A percentile compares a stretch with the other conserved stretches of the same genome.
These are phyloP conservation scores for Cordyceps cateniannulata DNA, from an alignment of 2,329 filamentous ascomycete species.

Conservation along the genomic window DNA sequence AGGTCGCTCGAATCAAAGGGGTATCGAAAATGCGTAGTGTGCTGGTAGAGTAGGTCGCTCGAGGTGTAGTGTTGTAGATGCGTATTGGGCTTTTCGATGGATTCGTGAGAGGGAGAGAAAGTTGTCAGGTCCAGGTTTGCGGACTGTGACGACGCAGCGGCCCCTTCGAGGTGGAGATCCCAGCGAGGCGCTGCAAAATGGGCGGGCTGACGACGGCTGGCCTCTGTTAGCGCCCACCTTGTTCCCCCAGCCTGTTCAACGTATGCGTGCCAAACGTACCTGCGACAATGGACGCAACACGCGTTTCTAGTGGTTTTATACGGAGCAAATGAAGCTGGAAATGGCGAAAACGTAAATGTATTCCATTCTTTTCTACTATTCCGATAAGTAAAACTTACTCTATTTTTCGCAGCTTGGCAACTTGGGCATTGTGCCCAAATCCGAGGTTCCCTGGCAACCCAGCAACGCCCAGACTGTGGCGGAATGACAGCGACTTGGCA, in stretches of 20 bases:
- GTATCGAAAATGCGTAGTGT: neutral
- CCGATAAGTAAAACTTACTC: neutral
- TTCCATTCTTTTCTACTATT: neutral
- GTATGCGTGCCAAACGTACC: conserved; percentile 4
- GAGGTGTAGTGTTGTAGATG: neutral
- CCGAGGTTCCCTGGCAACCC: neutral
- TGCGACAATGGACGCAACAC: conserved; percentile 7
- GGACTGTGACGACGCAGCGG: neutral
- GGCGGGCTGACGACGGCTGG: neutral
- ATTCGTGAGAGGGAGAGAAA: neutral
- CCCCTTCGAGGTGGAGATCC: conserved; percentile 3
- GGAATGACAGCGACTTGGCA: neutral
- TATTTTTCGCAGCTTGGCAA: neutral
- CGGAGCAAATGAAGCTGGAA: neutral
- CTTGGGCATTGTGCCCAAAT: neutral
- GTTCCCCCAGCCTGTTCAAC: neutral
- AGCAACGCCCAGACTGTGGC: neutral
- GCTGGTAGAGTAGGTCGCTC: neutral
- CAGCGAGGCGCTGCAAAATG: conserved; percentile 5
- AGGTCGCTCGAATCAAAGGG: neutral
- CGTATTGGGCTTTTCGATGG: neutral
- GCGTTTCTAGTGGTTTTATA: neutral
- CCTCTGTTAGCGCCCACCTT: neutral
- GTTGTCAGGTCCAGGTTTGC: conserved; percentile 7
- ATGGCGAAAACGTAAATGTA: too few species aligned